Percentiles rank a stretch among this genome's conserved stretches.
Conservation (phyloP, 2,329 filamentous ascomycete species). For the Diaporthe ilicicola region DNA sequence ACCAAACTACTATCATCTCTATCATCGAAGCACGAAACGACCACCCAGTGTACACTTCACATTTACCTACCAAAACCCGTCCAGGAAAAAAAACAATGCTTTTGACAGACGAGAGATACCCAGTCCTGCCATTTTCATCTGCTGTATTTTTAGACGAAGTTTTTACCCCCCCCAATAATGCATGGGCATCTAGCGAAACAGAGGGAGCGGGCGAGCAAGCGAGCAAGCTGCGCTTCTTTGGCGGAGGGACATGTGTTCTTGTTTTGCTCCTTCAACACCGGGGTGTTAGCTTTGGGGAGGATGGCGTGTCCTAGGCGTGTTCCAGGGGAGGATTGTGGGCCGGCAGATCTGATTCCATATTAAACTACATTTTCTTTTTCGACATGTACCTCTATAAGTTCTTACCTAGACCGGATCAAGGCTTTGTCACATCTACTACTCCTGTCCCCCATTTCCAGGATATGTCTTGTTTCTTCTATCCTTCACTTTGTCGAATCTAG, state of each 20-base stretch:
- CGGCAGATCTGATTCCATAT: constrained; percentile 12
- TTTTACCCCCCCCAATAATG: background rate
- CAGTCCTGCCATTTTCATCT: constrained; percentile 21
- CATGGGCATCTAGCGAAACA: constrained; percentile 9
- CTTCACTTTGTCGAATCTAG: constrained; percentile 10
- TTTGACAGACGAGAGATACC: constrained; percentile 26
- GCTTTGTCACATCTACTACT: background rate
- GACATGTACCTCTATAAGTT: background rate
- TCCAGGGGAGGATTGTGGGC: background rate
- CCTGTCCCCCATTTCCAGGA: background rate
- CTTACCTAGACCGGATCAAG: constrained; percentile 18
- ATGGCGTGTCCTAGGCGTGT: constrained; percentile 4
- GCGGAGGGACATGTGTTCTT: constrained; percentile 1
- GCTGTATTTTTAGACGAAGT: constrained; percentile 18
- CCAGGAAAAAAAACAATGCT: constrained; percentile 9
- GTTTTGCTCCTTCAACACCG: constrained; percentile 8
- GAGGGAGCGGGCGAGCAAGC: background rate
- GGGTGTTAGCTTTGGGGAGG: background rate
- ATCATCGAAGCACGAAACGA: constrained; percentile 20
- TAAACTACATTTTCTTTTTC: background rate
- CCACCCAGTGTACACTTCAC: constrained; percentile 7
- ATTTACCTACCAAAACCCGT: background rate
- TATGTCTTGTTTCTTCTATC: background rate
- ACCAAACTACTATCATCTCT: background rate
- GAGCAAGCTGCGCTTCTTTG: constrained; percentile 2